phyloP scores from a whole-genome alignment of 1,284 basidiomycete species.

The Papiliotrema laurentii region DNA sequence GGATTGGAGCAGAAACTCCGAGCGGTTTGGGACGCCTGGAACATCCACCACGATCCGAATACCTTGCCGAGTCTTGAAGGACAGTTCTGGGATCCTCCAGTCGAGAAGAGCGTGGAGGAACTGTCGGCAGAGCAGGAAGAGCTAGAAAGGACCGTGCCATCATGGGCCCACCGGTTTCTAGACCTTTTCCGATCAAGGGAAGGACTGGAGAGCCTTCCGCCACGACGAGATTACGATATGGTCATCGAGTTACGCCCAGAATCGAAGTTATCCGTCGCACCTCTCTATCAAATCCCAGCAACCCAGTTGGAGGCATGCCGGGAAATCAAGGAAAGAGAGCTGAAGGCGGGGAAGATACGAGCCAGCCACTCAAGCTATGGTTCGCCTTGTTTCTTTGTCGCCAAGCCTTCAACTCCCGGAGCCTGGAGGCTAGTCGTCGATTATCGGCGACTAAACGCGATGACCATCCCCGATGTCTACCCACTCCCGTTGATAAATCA shows the following conservation, averaged over 20 bases:
- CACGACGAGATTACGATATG: slow-evolving; percentile 8
- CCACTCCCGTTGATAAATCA: slow-evolving; percentile 13
- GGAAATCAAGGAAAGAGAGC: slow-evolving; percentile 9
- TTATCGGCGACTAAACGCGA: slow-evolving; percentile 12
- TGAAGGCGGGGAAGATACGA: slow-evolving; percentile 8
- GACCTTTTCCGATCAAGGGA: slow-evolving; percentile 8
- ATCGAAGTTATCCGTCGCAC: slow-evolving; percentile 5
- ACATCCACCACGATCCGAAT: no score
- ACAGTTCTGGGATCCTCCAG: no score
- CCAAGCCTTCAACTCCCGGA: slow-evolving; percentile 9
- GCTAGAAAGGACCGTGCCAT: no score
- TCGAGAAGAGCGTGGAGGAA: no score
- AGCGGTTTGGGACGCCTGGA: no score
- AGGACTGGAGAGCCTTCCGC: slow-evolving; percentile 7
- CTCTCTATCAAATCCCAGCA: slow-evolving; percentile 3
- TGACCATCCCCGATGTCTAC: slow-evolving; percentile 12
- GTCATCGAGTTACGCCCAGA: slow-evolving; percentile 4
- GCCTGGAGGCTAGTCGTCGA: slow-evolving; percentile 13
- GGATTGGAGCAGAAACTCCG: no score
- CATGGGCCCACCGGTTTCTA: slow-evolving; percentile 9
- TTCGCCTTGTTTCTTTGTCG: slow-evolving; percentile 15
- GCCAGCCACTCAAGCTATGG: slow-evolving; percentile 11
- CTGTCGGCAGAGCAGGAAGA: no score
- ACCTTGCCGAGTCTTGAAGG: no score
- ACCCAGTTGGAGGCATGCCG: not conserved